Evolutionary conservation across 805 yeast genomes (phyloP), one percentile per base, ranked within the genome.

Genomic region (Metschnikowia chrysomelidarum): DNA sequence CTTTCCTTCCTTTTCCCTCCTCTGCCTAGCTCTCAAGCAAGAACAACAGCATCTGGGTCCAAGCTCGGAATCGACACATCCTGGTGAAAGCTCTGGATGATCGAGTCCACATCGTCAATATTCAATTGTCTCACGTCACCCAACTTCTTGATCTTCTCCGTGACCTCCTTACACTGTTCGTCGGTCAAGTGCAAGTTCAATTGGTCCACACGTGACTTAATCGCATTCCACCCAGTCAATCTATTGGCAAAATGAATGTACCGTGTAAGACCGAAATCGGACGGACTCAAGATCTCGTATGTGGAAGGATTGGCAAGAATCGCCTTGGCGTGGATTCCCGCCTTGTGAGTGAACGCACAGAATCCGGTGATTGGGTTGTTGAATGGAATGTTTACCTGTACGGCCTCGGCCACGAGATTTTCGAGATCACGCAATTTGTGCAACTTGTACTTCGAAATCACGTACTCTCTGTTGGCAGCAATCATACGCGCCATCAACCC

Each of bases 401-500:
- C 98, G 31, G 96, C 94, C 51, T 91, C 96, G 26, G 98, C 98
- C 50, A 91, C 97, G 60, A 93, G 73, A 66, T 82, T 87, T 69
- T 91, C 98, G 61, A 91, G 73, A 60, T 91, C 98, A 69, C 98
- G 82, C 51, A 91, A 78, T 75, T 91, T 91, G 71, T 89, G 95
- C 52, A 91, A 71, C 72, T 93, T 93, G 72, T 91, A 91, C 71
- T 91, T 91, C 64, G 89, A 78, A 57, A 88, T 71, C 34, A 91
- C 97, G 63, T 91, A 91, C 50, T 91, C 97, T 55, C 97, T 82
- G 69, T 91, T 95, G 43, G 98, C 96, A 43, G 95, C 96, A 59
- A 93, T 87, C 98, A 91, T 91, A 69, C 98, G 80, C 28, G 98
- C 97, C 98, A 91, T 91, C 57, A 91, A 76, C 34, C 96, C 98